phyloP scores from a whole-genome alignment of 2,329 filamentous ascomycete species.

The Septoria petroselini region DNA sequence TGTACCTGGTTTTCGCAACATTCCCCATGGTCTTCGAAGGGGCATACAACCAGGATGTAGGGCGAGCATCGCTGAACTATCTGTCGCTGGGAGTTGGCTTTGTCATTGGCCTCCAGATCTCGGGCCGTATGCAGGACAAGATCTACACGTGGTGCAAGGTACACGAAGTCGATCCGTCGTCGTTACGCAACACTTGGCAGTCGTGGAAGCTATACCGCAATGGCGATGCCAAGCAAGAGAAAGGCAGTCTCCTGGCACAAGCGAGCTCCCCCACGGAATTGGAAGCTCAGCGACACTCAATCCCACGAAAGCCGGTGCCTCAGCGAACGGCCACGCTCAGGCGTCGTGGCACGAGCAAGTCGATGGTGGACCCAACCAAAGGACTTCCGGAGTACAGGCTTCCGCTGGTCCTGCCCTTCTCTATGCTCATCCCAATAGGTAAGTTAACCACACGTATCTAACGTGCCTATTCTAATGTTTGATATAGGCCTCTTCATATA shows the following conservation, averaged over 20 bases:
- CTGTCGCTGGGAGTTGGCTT: conserved; percentile 47
- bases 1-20: conserved; percentile 32
- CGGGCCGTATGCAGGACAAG: conserved; percentile 25
- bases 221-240: conserved; percentile 6
- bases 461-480: not conserved
- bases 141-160: conserved; percentile 27
- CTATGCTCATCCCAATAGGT: conserved; percentile 26
- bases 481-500: conserved; percentile 27
- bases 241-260: conserved; percentile 15
- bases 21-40: conserved; percentile 28
- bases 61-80: conserved; percentile 29
- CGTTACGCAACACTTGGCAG: conserved; percentile 16
- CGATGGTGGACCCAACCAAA: conserved; percentile 30
- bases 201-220: conserved; percentile 17
- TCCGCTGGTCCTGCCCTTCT: conserved; percentile 51
- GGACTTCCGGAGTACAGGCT: conserved; percentile 42
- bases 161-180: conserved; percentile 24
- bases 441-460: not conserved
- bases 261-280: not conserved
- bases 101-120: conserved; percentile 44
- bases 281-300: conserved; percentile 2
- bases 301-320: conserved; percentile 20
- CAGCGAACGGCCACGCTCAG: conserved; percentile 1
- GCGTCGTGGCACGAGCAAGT: conserved; percentile 12
- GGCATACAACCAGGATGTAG: conserved; percentile 27